phyloP scores from a whole-genome alignment of 495 filamentous ascomycete genomes.

The Amorphotheca resinae region DNA sequence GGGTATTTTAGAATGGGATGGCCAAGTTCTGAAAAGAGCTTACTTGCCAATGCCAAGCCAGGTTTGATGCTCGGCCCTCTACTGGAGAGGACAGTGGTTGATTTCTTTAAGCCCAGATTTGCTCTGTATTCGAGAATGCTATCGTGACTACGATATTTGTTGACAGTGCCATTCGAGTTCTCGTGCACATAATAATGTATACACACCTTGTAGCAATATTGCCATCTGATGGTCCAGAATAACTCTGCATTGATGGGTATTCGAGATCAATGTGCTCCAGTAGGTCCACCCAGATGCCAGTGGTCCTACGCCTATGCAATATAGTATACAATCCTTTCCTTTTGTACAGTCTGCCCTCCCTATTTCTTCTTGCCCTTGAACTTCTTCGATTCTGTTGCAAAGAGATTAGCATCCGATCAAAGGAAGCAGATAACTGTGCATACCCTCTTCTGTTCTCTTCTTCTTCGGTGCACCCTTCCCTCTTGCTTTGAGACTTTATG shows the following conservation, averaged over 20 bases:
- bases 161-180: no score
- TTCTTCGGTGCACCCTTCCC: slow-evolving; percentile 91
- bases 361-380: slow-evolving; percentile 22
- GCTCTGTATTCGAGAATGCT: no score
- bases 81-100: no score
- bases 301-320: slow-evolving; percentile 11
- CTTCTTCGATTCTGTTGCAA: slow-evolving; percentile 25
- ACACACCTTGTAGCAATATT: no score
- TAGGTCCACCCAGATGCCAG: slow-evolving; percentile 12
- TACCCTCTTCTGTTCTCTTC: slow-evolving; percentile 61
- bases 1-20: no score
- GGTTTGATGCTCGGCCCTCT: no score
- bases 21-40: no score
- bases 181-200: no score
- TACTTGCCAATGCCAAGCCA: no score
- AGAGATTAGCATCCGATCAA: slow-evolving; percentile 1
- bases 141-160: no score
- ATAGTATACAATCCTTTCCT: slow-evolving; percentile 7
- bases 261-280: slow-evolving; percentile 2
- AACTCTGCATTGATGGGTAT: background rate
- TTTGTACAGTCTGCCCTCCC: slow-evolving; percentile 3
- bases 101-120: no score
- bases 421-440: slow-evolving; percentile 8
- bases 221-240: no score
- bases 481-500: slow-evolving; percentile 50